A percentile compares a stretch with the other conserved stretches of the same genome.
Conservation (phyloP, 2,329 filamentous ascomycete genomes). For the Aspergillus sp. region DNA sequence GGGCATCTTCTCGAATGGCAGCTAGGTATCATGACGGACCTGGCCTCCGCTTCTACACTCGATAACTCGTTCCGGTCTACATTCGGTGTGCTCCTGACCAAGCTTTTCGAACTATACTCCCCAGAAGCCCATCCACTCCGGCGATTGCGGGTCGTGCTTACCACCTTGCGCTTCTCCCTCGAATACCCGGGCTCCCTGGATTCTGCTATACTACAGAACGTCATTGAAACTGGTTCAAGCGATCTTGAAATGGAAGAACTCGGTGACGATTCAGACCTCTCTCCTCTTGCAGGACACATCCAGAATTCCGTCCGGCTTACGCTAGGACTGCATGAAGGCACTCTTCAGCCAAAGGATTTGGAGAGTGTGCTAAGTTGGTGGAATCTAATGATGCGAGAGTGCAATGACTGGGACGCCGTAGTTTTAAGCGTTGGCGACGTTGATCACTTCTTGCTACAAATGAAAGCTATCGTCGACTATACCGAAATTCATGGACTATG, state of each 20-base stretch:
- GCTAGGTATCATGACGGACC: constrained; percentile 36
- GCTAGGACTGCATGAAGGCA: constrained; percentile 37
- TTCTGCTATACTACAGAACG: constrained; percentile 24
- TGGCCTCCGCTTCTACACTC: constrained; percentile 25
- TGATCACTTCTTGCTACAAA: constrained; percentile 51
- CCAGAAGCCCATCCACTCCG: constrained; percentile 37
- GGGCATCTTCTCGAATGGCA: constrained; percentile 43
- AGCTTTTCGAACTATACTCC: constrained; percentile 39
- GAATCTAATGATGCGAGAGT: constrained; percentile 45
- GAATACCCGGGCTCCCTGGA: constrained; percentile 35
- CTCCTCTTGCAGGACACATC: constrained; percentile 30
- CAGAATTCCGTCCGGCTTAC: constrained; percentile 38
- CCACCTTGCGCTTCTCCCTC: constrained; percentile 36
- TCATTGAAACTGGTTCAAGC: constrained; percentile 30
- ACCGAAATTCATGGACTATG: constrained; percentile 60
- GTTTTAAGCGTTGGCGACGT: constrained; percentile 52
- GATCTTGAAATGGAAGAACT: constrained; percentile 21
- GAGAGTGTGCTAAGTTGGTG: constrained; percentile 37
- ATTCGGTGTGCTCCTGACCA: constrained; percentile 31
- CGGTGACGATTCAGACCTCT: constrained; percentile 31
- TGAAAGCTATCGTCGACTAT: constrained; percentile 58
- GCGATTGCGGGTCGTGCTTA: constrained; percentile 39
- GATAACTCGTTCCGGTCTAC: constrained; percentile 32
- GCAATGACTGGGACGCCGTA: constrained; percentile 47
- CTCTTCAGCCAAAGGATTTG: constrained; percentile 30